A percentile compares a stretch with the other conserved stretches of the same genome.
phyloP scores from a whole-genome alignment of 768 basidiomycete genomes.

The Collybia nuda region DNA sequence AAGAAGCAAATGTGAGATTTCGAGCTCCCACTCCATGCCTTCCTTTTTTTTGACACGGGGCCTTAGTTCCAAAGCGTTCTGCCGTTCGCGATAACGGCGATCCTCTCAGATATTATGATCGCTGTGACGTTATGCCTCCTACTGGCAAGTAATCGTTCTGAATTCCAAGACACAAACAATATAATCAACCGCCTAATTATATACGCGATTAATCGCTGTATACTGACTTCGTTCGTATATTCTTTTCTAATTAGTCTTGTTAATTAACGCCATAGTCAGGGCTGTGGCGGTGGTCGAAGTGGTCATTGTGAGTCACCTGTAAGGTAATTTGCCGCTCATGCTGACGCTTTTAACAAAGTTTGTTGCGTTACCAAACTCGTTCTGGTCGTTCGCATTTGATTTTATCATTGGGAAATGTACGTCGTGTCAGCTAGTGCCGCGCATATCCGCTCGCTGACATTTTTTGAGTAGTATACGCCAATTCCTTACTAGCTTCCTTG shows the following conservation, averaged over 20 bases:
- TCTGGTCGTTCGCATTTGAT: conserved; percentile 49
- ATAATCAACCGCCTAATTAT: conserved; percentile 46
- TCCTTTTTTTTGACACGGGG: background rate
- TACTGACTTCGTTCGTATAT: conserved; percentile 48
- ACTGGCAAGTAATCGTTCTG: conserved; percentile 37
- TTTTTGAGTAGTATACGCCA: conserved; percentile 38
- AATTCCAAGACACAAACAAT: conserved; percentile 39
- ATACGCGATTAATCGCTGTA: conserved; percentile 49
- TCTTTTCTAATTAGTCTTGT: background rate
- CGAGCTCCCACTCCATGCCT: too few species aligned
- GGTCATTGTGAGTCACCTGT: conserved; percentile 24
- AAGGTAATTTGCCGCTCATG: background rate
- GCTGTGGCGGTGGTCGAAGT: conserved; percentile 38
- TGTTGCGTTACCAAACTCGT: conserved; percentile 36
- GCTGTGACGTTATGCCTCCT: conserved; percentile 40
- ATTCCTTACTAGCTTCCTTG: conserved; percentile 43
- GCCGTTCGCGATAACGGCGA: conserved; percentile 44
- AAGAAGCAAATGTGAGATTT: conserved; percentile 34
- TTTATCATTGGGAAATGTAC: conserved; percentile 52
- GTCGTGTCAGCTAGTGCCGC: conserved; percentile 6
- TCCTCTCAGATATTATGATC: conserved; percentile 47
- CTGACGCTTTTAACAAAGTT: conserved; percentile 26
- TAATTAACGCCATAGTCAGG: conserved; percentile 15
- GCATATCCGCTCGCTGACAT: background rate
- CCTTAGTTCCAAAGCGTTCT: conserved; percentile 33